Evolutionary conservation across 768 basidiomycete species (phyloP).

Genomic region (Punctularia strigosozonata): DNA sequence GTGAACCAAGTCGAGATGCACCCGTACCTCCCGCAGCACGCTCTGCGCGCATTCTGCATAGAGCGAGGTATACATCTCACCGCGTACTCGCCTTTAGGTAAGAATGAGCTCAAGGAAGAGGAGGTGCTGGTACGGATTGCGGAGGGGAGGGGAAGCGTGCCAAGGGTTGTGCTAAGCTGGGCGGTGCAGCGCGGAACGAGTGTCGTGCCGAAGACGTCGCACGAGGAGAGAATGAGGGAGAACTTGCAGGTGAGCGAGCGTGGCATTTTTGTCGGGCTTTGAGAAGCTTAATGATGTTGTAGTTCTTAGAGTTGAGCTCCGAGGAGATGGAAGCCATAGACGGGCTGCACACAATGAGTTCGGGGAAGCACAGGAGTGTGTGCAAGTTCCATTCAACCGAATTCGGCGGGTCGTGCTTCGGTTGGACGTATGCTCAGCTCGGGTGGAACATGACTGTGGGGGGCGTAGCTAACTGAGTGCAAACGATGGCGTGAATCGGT

Average conservation of each 20-base stretch:
- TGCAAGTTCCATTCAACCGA: slow-evolving; percentile 23
- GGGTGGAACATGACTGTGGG: slow-evolving; percentile 26
- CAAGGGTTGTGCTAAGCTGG: slow-evolving; percentile 39
- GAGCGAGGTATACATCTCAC: slow-evolving; percentile 29
- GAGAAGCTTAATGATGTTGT: slow-evolving; percentile 8
- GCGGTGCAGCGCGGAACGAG: slow-evolving; percentile 33
- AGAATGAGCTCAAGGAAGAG: slow-evolving; percentile 22
- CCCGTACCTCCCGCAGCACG: slow-evolving; percentile 32
- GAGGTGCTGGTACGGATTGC: slow-evolving; percentile 17
- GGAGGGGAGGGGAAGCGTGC: too few species aligned
- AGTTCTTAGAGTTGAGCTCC: slow-evolving; percentile 21
- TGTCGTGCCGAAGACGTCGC: slow-evolving; percentile 34
- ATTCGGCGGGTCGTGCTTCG: slow-evolving; percentile 22
- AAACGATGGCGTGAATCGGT: neutral
- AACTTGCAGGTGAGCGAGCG: slow-evolving; percentile 25
- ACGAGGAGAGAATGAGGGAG: slow-evolving; percentile 27
- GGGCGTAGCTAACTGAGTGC: slow-evolving; percentile 11
- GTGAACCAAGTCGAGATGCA: slow-evolving; percentile 34
- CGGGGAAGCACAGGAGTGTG: slow-evolving; percentile 22
- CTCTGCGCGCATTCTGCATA: slow-evolving; percentile 29
- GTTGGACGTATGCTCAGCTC: slow-evolving; percentile 26
- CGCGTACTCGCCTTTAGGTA: slow-evolving; percentile 36
- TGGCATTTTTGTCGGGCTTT: slow-evolving; percentile 7
- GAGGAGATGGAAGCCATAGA: slow-evolving; percentile 28
- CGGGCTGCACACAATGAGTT: slow-evolving; percentile 24